Evolutionary conservation across 768 basidiomycete species (phyloP).

Genomic region (Galerina marginata): DNA sequence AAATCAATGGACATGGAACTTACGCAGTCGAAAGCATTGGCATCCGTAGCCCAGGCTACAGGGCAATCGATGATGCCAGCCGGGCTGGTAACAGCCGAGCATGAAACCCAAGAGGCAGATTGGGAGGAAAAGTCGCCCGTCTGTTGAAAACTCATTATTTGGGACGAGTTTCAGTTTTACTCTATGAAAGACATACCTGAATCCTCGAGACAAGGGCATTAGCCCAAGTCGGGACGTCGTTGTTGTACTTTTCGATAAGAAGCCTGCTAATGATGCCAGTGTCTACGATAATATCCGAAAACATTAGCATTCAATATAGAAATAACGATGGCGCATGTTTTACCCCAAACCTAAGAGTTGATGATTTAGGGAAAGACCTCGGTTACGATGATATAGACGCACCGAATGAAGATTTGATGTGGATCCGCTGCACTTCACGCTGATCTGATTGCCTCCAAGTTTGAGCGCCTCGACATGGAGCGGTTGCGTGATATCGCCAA

Average conservation of each 20-base stretch:
- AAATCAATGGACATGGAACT: conserved; percentile 2
- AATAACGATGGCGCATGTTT: not conserved
- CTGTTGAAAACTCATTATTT: conserved; percentile 20
- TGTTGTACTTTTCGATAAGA: conserved; percentile 36
- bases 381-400: conserved; percentile 6
- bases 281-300: conserved; percentile 20
- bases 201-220: conserved; percentile 44
- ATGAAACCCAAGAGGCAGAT: conserved; percentile 42
- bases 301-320: not conserved
- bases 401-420: conserved; percentile 51
- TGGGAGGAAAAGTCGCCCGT: conserved; percentile 34
- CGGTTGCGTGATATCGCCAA: conserved; percentile 55
- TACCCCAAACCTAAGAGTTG: conserved; percentile 40
- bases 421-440: conserved; percentile 41
- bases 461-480: conserved; percentile 50
- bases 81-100: conserved; percentile 41
- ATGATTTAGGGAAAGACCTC: not conserved
- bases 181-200: conserved; percentile 29
- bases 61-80: conserved; percentile 43
- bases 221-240: conserved; percentile 45
- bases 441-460: conserved; percentile 50
- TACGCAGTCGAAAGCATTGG: conserved; percentile 51
- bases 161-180: too few relatives aligned
- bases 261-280: conserved; percentile 44
- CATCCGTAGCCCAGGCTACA: conserved; percentile 50